Evolutionary conservation across 148 eudicot species (phyloP), one percentile per base, ranked within the genome.

Genomic region (Rhododendron kiyosumense): DNA sequence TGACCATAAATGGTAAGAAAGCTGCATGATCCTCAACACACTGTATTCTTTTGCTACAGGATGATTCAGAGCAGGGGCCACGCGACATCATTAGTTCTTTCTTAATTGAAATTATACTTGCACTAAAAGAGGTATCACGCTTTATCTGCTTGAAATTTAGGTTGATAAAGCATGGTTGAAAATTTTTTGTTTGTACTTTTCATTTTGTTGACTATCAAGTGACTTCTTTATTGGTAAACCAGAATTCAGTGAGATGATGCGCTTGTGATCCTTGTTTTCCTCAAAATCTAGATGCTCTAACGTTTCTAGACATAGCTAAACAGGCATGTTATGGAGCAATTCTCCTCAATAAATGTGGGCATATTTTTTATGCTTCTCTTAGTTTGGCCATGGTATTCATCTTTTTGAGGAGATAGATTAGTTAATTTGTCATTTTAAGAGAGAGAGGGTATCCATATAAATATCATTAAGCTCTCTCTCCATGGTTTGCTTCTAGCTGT

Each of bases 21-120:
- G 75, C 17, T 41, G 76, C 15, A 63, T 82, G 24, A n/a, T 81
- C 13, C 2, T 76, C 4, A 54, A 17, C 67, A 48, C 24, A 10
- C 41, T 81, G 1, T 36, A 74, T 78, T 65, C 30, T 45, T 87
- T 73, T 69, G 57, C 63, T 73, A 81, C 93, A 97, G 99, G 94
- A 89, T 90, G 95, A 87, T 85, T 89, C 91, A 10, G 96, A 92
- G 87, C 88, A 88, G 59, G 92, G 85, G 84, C 87, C 88, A 88
- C 90, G 84, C 24, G 92, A 88, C 46, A 88, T 90, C 78, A 88
- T 90, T 86, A 81, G 91, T 86, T 92, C 98, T 51, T 97, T 95
- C 85, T 87, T 97, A 61, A 94, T 98, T 82, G 99, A 97, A 90
- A 93, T 95, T 82, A 78, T 97, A 89, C 96, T 97, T 87, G 94